Conservation (phyloP, 2,329 filamentous ascomycete genomes). For the Leptosphaerulina australis region DNA sequence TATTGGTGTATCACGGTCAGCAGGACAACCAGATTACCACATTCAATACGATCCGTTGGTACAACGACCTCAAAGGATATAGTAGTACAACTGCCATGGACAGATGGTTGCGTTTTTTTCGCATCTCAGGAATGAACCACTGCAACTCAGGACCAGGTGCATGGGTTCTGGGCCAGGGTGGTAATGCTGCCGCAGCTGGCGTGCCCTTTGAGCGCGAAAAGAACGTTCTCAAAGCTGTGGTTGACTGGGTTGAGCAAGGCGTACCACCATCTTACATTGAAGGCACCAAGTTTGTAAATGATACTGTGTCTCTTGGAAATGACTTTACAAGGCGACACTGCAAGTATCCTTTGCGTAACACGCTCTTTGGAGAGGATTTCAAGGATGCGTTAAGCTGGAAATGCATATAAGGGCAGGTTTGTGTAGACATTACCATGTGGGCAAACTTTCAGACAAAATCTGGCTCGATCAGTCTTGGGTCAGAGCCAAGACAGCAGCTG, state of each 20-base stretch:
- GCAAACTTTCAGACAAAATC: too few species aligned
- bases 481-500: too few species aligned
- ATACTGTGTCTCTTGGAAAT: slow-evolving; percentile 50
- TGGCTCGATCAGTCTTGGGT: too few species aligned
- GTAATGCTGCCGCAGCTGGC: slow-evolving; percentile 24
- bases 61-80: slow-evolving; percentile 47
- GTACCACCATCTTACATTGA: slow-evolving; percentile 47
- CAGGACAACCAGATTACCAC: slow-evolving; percentile 54
- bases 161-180: slow-evolving; percentile 38
- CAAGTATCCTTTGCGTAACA: slow-evolving; percentile 29
- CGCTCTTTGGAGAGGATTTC: not conserved
- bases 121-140: slow-evolving; percentile 59
- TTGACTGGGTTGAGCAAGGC: slow-evolving; percentile 52
- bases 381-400: slow-evolving; percentile 4
- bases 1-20: slow-evolving; percentile 54
- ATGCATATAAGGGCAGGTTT: not conserved
- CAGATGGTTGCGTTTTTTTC: slow-evolving; percentile 56
- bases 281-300: slow-evolving; percentile 44
- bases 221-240: slow-evolving; percentile 50
- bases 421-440: not conserved
- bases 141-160: slow-evolving; percentile 57
- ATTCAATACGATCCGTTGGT: slow-evolving; percentile 54
- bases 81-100: slow-evolving; percentile 21
- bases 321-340: slow-evolving; percentile 57
- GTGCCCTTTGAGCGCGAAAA: slow-evolving; percentile 22